A percentile compares a stretch with the other conserved stretches of the same genome.
Evolutionary conservation across 179 eudicot genomes (phyloP).

Genomic region (Nepenthes alata): DNA sequence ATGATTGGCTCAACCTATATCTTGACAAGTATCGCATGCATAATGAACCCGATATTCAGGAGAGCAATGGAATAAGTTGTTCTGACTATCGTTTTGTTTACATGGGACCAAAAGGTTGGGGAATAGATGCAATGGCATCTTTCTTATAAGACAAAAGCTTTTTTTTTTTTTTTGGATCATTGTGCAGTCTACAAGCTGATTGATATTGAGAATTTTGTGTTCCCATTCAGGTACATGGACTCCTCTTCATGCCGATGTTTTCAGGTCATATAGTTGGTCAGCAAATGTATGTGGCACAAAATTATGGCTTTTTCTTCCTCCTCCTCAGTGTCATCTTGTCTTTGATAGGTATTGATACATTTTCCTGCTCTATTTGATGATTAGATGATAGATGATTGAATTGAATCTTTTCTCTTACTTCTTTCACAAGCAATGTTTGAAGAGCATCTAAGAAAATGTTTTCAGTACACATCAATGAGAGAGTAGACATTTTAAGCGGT

Average conservation of each 20-base stretch:
- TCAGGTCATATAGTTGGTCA: constrained; percentile 98
- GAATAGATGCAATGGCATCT: constrained; percentile 14
- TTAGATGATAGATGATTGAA: neutral
- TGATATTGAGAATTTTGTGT: constrained; percentile 6
- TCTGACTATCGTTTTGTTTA: constrained; percentile 99
- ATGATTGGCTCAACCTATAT: constrained; percentile 95
- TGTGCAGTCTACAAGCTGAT: neutral
- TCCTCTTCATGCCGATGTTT: constrained; percentile 97
- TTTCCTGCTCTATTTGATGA: neutral
- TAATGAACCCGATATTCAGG: constrained; percentile 35
- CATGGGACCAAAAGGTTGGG: constrained; percentile 98
- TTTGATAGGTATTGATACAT: constrained; percentile 58
- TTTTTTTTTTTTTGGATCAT: constrained; percentile 2
- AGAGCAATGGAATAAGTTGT: constrained; percentile 54
- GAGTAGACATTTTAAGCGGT: too few species aligned
- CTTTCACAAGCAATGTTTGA: too few species aligned
- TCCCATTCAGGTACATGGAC: constrained; percentile 90
- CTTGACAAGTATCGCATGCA: constrained; percentile 72
- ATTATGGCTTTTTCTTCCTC: constrained; percentile 81
- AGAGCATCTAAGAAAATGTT: too few species aligned
- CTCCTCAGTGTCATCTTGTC: constrained; percentile 63
- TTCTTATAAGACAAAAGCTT: constrained; percentile 16
- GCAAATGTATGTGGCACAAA: constrained; percentile 94
- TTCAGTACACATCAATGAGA: too few species aligned
- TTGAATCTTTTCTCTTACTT: neutral